Percentiles rank a stretch among this genome's conserved stretches.
phyloP scores from a whole-genome alignment of 768 basidiomycete species.

The Termitomyces sp. region DNA sequence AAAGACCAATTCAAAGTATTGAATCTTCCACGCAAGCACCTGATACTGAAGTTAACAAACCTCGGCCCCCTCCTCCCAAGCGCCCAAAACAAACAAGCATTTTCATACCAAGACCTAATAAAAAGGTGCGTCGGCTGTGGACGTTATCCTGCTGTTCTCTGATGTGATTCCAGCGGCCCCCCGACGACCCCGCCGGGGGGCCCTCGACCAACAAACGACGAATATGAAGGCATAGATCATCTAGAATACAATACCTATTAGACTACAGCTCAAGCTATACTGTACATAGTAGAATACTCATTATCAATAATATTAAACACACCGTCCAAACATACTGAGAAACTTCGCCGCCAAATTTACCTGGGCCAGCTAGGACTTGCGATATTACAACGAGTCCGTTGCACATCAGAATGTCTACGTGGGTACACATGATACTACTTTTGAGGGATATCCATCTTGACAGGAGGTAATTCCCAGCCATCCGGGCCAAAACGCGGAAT shows the following conservation, averaged over 20 bases:
- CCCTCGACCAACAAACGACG: conserved; percentile 10
- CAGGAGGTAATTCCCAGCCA: conserved; percentile 83
- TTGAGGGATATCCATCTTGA: conserved; percentile 35
- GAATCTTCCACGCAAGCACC: not conserved
- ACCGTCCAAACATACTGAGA: not conserved
- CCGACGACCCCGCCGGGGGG: conserved; percentile 8
- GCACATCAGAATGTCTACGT: not conserved
- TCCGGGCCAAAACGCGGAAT: conserved; percentile 84
- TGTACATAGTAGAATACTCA: not conserved
- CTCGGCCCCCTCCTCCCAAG: conserved; percentile 25
- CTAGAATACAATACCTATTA: not conserved
- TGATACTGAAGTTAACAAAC: conserved; percentile 1
- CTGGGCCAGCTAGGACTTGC: too few relatives aligned
- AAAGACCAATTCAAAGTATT: conserved; percentile 5
- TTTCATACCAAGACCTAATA: conserved; percentile 61
- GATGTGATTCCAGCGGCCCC: conserved; percentile 11
- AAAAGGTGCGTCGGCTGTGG: conserved; percentile 12
- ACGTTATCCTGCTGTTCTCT: not conserved
- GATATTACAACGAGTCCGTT: too few relatives aligned
- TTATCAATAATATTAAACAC: not conserved
- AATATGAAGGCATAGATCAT: not conserved
- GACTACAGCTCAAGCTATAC: not conserved
- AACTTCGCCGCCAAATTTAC: not conserved
- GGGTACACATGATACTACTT: conserved; percentile 1
- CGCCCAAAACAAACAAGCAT: conserved; percentile 41